These are phyloP conservation scores for Botrytis deweyae DNA, from an alignment of 2,329 filamentous ascomycete species.

Conservation along the genomic window DNA sequence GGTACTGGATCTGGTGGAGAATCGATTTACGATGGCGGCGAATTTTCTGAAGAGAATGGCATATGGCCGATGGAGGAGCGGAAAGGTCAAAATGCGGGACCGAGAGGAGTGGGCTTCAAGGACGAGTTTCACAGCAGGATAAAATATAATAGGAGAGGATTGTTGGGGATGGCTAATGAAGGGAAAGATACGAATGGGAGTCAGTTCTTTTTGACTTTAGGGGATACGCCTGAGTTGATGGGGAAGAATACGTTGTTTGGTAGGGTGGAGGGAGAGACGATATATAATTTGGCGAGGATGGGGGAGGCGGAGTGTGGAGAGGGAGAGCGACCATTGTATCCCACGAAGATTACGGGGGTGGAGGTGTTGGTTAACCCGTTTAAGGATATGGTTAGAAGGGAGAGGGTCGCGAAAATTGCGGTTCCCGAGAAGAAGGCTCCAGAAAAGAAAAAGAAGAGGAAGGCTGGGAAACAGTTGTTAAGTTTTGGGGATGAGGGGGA, in stretches of 20 bases:
- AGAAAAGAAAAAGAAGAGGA: conserved; percentile 65
- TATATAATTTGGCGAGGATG: conserved; percentile 94
- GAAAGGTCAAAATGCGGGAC: conserved; percentile 59
- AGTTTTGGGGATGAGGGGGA: conserved; percentile 71
- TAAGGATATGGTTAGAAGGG: conserved; percentile 72
- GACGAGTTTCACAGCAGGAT: conserved; percentile 92
- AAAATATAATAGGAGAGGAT: conserved; percentile 86
- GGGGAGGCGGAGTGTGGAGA: conserved; percentile 82
- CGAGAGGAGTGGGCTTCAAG: conserved; percentile 60
- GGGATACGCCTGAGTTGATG: conserved; percentile 78
- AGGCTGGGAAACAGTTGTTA: conserved; percentile 71
- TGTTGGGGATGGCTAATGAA: conserved; percentile 95
- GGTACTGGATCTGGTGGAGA: conserved; percentile 90
- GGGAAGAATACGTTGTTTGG: conserved; percentile 94
- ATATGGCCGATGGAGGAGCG: conserved; percentile 61
- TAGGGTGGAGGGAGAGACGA: conserved; percentile 85
- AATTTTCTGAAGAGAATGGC: conserved; percentile 49
- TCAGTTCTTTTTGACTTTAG: conserved; percentile 96
- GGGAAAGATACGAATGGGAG: conserved; percentile 82
- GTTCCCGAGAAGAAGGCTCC: conserved; percentile 46
- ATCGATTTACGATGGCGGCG: conserved; percentile 85
- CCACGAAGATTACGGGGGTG: conserved; percentile 70
- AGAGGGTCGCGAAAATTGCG: conserved; percentile 54
- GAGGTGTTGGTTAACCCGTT: conserved; percentile 83
- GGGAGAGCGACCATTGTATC: conserved; percentile 81